Base-by-base conservation (phyloP, 495 filamentous ascomycete species). In the Podospora pseudoanserina region DNA sequence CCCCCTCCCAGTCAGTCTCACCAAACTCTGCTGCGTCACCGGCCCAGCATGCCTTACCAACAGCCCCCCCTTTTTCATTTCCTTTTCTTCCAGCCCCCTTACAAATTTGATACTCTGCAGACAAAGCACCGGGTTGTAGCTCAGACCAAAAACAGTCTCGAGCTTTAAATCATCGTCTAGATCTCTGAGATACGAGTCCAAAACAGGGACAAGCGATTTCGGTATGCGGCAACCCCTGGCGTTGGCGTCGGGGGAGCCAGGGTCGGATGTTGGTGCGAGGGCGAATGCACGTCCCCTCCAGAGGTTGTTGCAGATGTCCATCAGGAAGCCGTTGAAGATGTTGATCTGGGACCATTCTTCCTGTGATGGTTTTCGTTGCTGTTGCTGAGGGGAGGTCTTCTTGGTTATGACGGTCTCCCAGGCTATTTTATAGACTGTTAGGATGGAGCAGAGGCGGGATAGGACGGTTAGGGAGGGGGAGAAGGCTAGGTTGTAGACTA, bases 231-330 rank as follows among this genome's bases (percentile, higher is more conserved):
- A 94, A 18, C 90, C 92, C 30, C 88, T 79, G 3, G 92, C 87
- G 75, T 93, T 92, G 15, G 82, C 75, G 68, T 95, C 91, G 11
- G 85, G 80, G 2, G 77, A 79, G 23, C 23, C 23, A 23, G 23
- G 2, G 23, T 23, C 23, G 23, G 30, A 4, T 32, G 30, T 7
- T 32, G 30, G 6, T 16, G 39, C 6, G 6, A 49, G 13, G 39
- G 39, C 39, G 39, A 97, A 88, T 0, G 90, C 93, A 16, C 90
- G 89, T 23, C 87, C 88, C 20, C 91, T 86, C 92, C 93, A 96
- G 16, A 96, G 71, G 59, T 91, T 86, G 72, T 97, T 96, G 80
- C 91, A 95, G 55, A 92, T 84, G 73, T 97, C 93, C 90, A 95
- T 95, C 34, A 96, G 84, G 72, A 90, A 93, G 9, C 90, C 90